Evolutionary conservation across 2,329 filamentous ascomycete genomes (phyloP), one percentile per base, ranked within the genome.

Genomic region (Coniochaeta ligniaria): DNA sequence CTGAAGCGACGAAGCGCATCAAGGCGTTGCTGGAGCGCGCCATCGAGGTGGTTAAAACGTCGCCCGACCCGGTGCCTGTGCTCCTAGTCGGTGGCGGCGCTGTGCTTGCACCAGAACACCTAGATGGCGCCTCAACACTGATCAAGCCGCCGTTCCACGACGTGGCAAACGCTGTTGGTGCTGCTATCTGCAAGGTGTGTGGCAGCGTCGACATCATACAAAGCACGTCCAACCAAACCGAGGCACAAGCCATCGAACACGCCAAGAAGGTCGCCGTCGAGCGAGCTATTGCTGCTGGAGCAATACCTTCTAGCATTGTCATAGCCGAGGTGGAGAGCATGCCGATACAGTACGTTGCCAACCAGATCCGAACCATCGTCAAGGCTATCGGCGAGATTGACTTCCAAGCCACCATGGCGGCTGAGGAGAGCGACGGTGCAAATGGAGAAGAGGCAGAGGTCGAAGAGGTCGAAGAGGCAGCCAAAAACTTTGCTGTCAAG

Each of bases 151-250:
- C 70, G 57, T 77, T 69, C 64, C 74, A 70, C 2, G 78, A 79
- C 6, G 77, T 81, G 0, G 78, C 76, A 2, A 82, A 80, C 61
- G 78, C 79, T 0, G 78, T 81, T 3, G 79, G 79, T 4, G 78
- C 78, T 16, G 78, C 78, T 1, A 78, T 78, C 63, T 75, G 77
- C 17, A 69, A 73, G 62, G 76, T 80, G 1, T 76, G 71, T 50
- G 69, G 75, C 4, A 58, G 55, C 16, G 60, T 65, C 31, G 63
- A 66, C 33, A 63, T 62, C 26, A 57, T 60, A 2, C 62, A 66
- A 4, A 61, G 62, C 17, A 66, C 64, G 8, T 60, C 61, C 7
- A 57, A 68, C 45, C 61, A 67, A 50, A 63, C 64, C 7, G 63
- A 64, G 57, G 43, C 47, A 7, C 60, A 67, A 47, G 66, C 66